A percentile compares a stretch with the other conserved stretches of the same genome.
phyloP scores from a whole-genome alignment of 1,284 basidiomycete genomes.

The Coniferiporia sulphurascens region DNA sequence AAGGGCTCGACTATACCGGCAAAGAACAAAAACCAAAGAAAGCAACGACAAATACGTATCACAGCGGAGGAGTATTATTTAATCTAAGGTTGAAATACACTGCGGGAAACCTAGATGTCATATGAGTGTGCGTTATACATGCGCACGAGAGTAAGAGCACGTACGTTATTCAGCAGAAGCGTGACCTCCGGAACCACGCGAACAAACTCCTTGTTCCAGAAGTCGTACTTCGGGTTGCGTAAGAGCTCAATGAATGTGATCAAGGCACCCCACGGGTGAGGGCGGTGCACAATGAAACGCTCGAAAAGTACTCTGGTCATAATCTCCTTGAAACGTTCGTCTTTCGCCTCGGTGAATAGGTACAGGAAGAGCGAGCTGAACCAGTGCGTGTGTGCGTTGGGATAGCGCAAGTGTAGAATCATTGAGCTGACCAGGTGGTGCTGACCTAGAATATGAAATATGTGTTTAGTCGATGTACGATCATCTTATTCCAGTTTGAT shows the following conservation, averaged over 20 bases:
- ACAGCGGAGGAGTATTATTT: constrained; percentile 40
- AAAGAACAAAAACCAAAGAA: constrained; percentile 37
- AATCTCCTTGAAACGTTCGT: constrained; percentile 82
- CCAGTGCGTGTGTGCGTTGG: constrained; percentile 96
- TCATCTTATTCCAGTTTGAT: not conserved
- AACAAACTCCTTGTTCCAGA: constrained; percentile 82
- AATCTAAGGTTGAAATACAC: constrained; percentile 69
- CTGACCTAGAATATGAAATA: constrained; percentile 54
- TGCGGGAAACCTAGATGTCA: constrained; percentile 56
- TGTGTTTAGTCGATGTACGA: not conserved
- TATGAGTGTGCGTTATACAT: constrained; percentile 3
- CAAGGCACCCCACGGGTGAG: constrained; percentile 96
- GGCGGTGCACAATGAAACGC: constrained; percentile 88
- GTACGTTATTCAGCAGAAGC: constrained; percentile 73
- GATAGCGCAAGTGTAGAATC: constrained; percentile 92
- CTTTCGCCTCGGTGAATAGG: constrained; percentile 75
- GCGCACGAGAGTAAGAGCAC: constrained; percentile 27
- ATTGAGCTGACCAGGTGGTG: constrained; percentile 89
- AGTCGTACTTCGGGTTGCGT: constrained; percentile 78
- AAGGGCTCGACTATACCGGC: constrained; percentile 26
- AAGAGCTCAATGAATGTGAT: constrained; percentile 92
- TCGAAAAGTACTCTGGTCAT: constrained; percentile 91
- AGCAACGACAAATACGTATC: constrained; percentile 35
- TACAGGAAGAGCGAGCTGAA: constrained; percentile 87
- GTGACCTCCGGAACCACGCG: constrained; percentile 78